Evolutionary conservation across 306 rosid genomes (phyloP).

Genomic region (Prunus kanzakura): DNA sequence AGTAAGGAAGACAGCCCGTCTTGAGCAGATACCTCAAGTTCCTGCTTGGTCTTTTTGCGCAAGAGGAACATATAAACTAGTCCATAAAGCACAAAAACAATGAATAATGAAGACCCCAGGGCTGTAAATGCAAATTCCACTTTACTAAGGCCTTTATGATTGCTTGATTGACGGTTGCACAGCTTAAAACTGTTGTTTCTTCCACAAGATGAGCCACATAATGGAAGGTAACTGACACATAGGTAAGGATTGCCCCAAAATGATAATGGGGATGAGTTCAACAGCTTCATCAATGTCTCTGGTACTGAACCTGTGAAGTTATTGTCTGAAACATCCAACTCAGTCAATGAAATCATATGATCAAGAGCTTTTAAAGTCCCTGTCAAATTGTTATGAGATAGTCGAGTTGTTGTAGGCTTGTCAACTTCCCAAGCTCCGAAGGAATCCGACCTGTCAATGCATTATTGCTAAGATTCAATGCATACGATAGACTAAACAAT

Average conservation of each 20-base stretch:
- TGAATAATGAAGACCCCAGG: conserved; percentile 49
- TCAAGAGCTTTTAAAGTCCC: conserved; percentile 53
- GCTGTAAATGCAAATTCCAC: conserved; percentile 46
- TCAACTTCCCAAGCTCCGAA: conserved; percentile 39
- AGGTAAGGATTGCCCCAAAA: conserved; percentile 59
- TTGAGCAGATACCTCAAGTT: conserved; percentile 17
- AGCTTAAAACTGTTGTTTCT: conserved; percentile 30
- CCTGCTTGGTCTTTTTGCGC: conserved; percentile 34
- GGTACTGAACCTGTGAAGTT: conserved; percentile 64
- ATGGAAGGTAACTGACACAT: conserved; percentile 45
- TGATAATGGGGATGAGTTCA: conserved; percentile 41
- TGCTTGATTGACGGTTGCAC: conserved; percentile 38
- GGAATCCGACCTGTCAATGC: too few species aligned
- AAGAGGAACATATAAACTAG: conserved; percentile 27
- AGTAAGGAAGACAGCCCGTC: conserved; percentile 50
- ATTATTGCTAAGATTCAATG: too few species aligned
- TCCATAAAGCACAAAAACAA: conserved; percentile 36
- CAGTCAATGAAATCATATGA: conserved; percentile 39
- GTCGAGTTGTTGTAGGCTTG: conserved; percentile 36
- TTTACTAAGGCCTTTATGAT: conserved; percentile 33
- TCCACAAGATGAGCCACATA: conserved; percentile 35
- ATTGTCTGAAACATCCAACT: conserved; percentile 62
- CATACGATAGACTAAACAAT: conserved; percentile 18
- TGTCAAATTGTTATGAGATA: conserved; percentile 73
- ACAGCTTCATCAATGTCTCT: conserved; percentile 38